Evolutionary conservation across 805 yeast species (phyloP), one percentile per base, ranked within the genome.

Genomic region (Blastobotrys muscicola): DNA sequence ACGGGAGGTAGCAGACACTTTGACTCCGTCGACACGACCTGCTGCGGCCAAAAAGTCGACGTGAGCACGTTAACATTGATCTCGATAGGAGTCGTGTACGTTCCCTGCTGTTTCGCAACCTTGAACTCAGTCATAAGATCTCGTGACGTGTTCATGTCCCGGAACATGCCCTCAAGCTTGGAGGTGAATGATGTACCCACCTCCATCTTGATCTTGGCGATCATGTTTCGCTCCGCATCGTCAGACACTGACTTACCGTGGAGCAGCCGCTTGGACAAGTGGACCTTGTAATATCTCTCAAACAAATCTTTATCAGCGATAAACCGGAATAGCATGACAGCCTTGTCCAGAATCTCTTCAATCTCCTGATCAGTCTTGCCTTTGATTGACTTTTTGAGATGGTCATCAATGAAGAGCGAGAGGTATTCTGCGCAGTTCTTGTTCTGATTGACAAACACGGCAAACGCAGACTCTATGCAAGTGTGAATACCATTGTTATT

Each of bases 261-360:
- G 71, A 81, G 57, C 35, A 87, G 69, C 48, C 97, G 70, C 60
- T 82, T 85, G 1, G 95, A 95, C 45, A 89, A 68, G 63, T 85
- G 95, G 43, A 80, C 83, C 53, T 86, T 86, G 61, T 85, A 87
- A 48, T 82, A 79, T 35, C 76, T 81, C 57, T 86, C 95, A 64
- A 87, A 89, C 20, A 83, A 66, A 62, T 87, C 96, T 56, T 86
- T 89, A 53, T 89, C 95, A 46, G 76, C 71, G 38, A 87, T 69
- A 55, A 76, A 79, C 45, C 80, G 67, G 54, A 87, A 78, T 29
- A 89, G 71, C 15, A 70, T 62, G 9, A 84, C 70, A 0, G 86
- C 75, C 23, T 72, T 71, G 36, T 68, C 68, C 43, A 86, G 62
- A 8, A 74, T 7, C 52, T 67, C 51, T 65, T 70, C 70, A 45